Evolutionary conservation across 176 grass and related monocot genomes (phyloP), one percentile per base, ranked within the genome.

Genomic region (Carex parvula): DNA sequence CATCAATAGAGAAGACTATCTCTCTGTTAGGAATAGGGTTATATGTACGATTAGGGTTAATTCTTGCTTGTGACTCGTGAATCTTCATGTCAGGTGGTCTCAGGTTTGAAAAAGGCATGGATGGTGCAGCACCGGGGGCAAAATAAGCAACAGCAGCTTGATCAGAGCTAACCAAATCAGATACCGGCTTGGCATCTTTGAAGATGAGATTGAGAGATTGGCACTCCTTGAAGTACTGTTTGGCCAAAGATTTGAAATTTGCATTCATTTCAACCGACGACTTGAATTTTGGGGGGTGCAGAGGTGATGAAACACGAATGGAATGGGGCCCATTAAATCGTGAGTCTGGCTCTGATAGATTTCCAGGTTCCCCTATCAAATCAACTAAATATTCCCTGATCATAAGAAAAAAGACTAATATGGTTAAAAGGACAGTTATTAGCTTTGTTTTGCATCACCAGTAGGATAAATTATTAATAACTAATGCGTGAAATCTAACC

Each of bases 131-230:
- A 0, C 46, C 35, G 8, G 85, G 87, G 20, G 56, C 22, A 71
- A 65, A 26, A 80, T 82, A 74, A 87, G 85, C 84, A n/a, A 68
- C 86, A 84, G 18, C 86, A 84, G 18, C 70, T 78, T 84, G 69
- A 84, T 88, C 72, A 84, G 44, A 77, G 52, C 66, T 71, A 60
- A 57, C 72, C 32, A 44, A 48, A 85, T 88, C 80, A 65, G 62
- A 83, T 50, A 16, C 39, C 88, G 91, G 85, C 52, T 92, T 94
- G 60, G 92, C 58, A 89, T 98, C 88, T 32, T 84, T 89, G 60
- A 98, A 98, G 62, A 93, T 89, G 81, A 98, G 91, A 90, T 90
- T 93, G 54, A 98, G 89, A 35, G 95, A 95, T 84, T 90, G 91
- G 64, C 95, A 98, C 79, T 98, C 92, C 62, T 84, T 90, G 85